phyloP scores from a whole-genome alignment of 225 moss, liverwort and hornwort genomes.

The Pleurozium schreberi region DNA sequence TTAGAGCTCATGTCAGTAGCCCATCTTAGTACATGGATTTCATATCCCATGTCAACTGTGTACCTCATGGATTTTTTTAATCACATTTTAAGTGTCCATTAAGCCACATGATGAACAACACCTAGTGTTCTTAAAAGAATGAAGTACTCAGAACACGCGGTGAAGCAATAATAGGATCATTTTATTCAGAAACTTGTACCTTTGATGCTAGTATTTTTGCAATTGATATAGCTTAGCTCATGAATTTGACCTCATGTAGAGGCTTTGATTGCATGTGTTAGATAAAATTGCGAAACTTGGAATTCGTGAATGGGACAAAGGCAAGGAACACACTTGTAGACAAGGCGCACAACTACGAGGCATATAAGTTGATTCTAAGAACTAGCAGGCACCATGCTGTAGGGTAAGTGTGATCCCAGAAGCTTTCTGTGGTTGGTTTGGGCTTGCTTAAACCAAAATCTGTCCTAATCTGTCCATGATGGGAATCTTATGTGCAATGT shows the following conservation, averaged over 20 bases:
- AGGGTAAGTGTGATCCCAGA: no score
- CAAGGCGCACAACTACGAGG: no score
- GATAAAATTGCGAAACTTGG: no score
- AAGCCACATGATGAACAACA: not conserved
- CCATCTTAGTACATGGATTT: not conserved
- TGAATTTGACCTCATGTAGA: constrained; percentile 10
- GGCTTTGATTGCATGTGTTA: constrained; percentile 23
- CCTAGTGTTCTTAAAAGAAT: not conserved
- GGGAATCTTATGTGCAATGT: no score
- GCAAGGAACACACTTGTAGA: no score
- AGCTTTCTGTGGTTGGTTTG: no score
- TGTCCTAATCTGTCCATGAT: no score
- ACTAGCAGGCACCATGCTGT: no score
- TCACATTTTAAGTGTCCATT: not conserved
- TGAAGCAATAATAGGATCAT: constrained; percentile 7
- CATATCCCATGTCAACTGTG: not conserved
- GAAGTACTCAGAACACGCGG: constrained; percentile 10
- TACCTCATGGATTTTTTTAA: not conserved
- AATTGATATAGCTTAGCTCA: not conserved
- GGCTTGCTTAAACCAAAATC: no score
- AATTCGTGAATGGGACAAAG: no score
- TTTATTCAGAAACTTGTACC: constrained; percentile 10
- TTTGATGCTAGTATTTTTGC: not conserved
- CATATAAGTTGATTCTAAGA: no score
- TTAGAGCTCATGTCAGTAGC: not conserved